Evolutionary conservation across 2,329 filamentous ascomycete species (phyloP).

Genomic region (Hymenoscyphus occultus): DNA sequence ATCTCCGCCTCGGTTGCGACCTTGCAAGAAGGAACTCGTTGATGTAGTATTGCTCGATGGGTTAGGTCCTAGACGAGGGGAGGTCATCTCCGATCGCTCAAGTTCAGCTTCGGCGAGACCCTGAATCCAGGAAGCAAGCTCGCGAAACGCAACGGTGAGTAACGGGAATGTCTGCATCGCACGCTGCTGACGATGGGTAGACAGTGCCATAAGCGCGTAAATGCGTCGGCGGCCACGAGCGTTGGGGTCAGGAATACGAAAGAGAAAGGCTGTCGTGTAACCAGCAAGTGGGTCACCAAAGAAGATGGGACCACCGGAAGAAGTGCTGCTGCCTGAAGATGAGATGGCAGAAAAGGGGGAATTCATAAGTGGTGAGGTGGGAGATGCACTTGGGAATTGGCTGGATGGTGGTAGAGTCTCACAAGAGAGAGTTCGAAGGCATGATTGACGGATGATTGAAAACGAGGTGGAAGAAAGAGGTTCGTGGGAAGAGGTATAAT

Average conservation of each 20-base stretch:
- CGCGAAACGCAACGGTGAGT: constrained; percentile 60
- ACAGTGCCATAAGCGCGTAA: constrained; percentile 64
- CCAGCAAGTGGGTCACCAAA: constrained; percentile 64
- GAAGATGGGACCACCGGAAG: constrained; percentile 65
- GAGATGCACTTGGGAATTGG: constrained; percentile 38
- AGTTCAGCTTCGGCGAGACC: constrained; percentile 61
- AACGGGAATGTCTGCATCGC: constrained; percentile 66
- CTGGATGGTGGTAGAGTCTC: constrained; percentile 58
- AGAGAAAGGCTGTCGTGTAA: constrained; percentile 69
- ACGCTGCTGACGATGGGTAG: constrained; percentile 61
- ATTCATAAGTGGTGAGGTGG: constrained; percentile 41
- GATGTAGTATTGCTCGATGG: constrained; percentile 22
- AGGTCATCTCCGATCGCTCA: constrained; percentile 40
- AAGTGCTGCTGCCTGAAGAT: constrained; percentile 43
- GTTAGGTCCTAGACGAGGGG: constrained; percentile 10
- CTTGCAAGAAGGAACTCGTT: constrained; percentile 30
- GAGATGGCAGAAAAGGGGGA: constrained; percentile 40
- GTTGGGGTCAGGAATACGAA: constrained; percentile 65
- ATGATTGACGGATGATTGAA: constrained; percentile 64
- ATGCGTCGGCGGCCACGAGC: constrained; percentile 67
- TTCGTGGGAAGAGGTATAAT: constrained; percentile 68
- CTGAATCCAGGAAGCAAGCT: constrained; percentile 64
- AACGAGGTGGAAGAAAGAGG: constrained; percentile 60
- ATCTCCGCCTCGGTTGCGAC: constrained; percentile 29
- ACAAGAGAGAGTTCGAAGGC: constrained; percentile 63